Evolutionary conservation across 2,329 filamentous ascomycete genomes (phyloP).

Genomic region (Ophiostoma sp.): DNA sequence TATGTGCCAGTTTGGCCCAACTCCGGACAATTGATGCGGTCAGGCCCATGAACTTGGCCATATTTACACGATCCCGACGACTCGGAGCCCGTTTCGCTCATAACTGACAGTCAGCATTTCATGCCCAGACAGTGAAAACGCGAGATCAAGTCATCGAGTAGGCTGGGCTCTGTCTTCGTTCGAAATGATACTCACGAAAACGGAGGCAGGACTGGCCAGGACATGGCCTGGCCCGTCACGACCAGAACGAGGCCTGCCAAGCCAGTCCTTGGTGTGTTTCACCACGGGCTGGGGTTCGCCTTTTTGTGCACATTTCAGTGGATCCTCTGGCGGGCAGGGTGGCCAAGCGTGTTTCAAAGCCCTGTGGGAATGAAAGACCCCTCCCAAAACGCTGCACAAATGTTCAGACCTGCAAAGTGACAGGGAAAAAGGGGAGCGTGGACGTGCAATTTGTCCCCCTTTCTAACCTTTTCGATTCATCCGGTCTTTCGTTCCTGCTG

Average conservation of each 20-base stretch:
- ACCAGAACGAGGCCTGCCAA: background rate
- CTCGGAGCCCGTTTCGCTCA: background rate
- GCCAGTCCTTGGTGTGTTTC: conserved; percentile 15
- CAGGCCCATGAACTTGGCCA: too few relatives aligned
- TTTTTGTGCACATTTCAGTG: background rate
- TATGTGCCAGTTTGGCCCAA: too few relatives aligned
- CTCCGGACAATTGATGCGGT: too few relatives aligned
- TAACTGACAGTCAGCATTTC: background rate
- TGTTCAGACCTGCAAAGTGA: background rate
- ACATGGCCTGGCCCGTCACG: background rate
- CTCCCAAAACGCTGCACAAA: background rate
- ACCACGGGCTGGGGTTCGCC: background rate
- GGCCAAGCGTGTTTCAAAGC: conserved; percentile 18
- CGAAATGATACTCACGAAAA: background rate
- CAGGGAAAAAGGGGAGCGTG: background rate
- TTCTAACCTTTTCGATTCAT: background rate
- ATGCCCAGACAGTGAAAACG: background rate
- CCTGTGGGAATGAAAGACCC: background rate
- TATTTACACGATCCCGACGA: too few relatives aligned
- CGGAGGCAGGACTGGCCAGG: background rate
- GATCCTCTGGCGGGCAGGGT: background rate
- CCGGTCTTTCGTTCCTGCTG: background rate
- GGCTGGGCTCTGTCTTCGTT: background rate
- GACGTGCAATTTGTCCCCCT: background rate
- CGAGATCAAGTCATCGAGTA: too few relatives aligned